Base-by-base conservation (phyloP, 129 eudicot species). In the Arctium lappa region DNA sequence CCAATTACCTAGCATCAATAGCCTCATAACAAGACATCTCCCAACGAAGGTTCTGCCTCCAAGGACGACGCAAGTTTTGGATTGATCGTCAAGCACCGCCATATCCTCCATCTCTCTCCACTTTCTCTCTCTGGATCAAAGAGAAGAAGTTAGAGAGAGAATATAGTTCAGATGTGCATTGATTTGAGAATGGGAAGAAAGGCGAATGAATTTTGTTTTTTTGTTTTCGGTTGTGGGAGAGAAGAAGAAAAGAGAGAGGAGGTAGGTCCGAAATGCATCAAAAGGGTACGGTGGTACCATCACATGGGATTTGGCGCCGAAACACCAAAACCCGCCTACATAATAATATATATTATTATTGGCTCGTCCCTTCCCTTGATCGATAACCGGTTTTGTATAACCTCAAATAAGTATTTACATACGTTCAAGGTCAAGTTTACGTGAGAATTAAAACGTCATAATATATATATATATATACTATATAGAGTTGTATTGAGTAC, bases 11-110 rank as follows among this genome's bases (percentile, higher is more conserved):
- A 88, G 89, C 65, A 76, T 78, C 84, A 95, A 69, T 71, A 95
- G 85, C 82, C 94, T 87, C 16, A 13, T 81, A 60, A 95, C 94
- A 68, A 95, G 90, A 46, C 82, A 70, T 88, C 91, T 86, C 18
- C 98, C 98, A 22, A 91, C 80, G 78, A 91, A 89, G 33, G 85
- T 86, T 77, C 91, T 85, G 44, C 98, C 97, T 8, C 97, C 97
- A 34, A 95, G 83, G 9, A 95, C 97, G 3, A 84, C 79, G 88
- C 97, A 92, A 5, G 90, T 94, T 72, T 75, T 73, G 8, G 79
- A 72, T 70, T 84, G 87, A 71, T 83, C 75, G 33, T 79, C 80
- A 34, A 48, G 60, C 89, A 88, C 83, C 75, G 70, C 36, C 75
- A 29, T 78, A 63, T 78, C 13, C 63, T 44, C 79, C 56, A 46